Percentiles rank a stretch among this genome's conserved stretches.
Conservation (phyloP, 1,284 basidiomycete species). For the Testicularia cyperi region DNA sequence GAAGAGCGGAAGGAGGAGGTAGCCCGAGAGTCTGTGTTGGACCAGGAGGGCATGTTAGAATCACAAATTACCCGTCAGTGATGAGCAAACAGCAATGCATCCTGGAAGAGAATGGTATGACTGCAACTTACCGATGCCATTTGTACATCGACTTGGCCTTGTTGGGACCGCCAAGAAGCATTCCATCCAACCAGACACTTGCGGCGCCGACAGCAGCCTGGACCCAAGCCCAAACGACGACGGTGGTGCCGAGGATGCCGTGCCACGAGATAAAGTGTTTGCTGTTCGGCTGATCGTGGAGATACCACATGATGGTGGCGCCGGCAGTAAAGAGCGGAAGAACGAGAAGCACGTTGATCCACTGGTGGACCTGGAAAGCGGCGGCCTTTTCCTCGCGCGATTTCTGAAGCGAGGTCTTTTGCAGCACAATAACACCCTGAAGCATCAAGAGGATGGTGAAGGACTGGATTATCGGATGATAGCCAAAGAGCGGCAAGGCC, state of each 20-base stretch:
- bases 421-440: conserved; percentile 43
- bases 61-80: too few relatives aligned
- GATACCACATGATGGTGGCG: conserved; percentile 49
- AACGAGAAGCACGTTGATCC: conserved; percentile 31
- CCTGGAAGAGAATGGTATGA: too few relatives aligned
- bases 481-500: conserved; percentile 44
- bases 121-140: conserved; percentile 35
- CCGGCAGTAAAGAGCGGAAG: conserved; percentile 46
- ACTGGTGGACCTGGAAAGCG: conserved; percentile 33
- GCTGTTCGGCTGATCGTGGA: conserved; percentile 35
- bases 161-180: conserved; percentile 27
- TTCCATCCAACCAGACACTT: conserved; percentile 40
- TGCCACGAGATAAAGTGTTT: conserved; percentile 47
- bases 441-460: conserved; percentile 34
- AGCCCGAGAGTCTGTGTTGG: conserved; percentile 32
- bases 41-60: too few relatives aligned
- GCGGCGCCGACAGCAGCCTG: conserved; percentile 45
- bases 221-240: conserved; percentile 33
- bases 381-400: conserved; percentile 13
- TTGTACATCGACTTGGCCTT: conserved; percentile 44
- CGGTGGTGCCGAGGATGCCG: conserved; percentile 34
- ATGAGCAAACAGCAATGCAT: too few relatives aligned
- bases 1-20: conserved; percentile 37
- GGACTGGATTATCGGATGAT: conserved; percentile 46
- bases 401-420: conserved; percentile 22